These are phyloP conservation scores for Iberis pinnata DNA, from an alignment of 345 rosid species.

Conservation along the genomic window DNA sequence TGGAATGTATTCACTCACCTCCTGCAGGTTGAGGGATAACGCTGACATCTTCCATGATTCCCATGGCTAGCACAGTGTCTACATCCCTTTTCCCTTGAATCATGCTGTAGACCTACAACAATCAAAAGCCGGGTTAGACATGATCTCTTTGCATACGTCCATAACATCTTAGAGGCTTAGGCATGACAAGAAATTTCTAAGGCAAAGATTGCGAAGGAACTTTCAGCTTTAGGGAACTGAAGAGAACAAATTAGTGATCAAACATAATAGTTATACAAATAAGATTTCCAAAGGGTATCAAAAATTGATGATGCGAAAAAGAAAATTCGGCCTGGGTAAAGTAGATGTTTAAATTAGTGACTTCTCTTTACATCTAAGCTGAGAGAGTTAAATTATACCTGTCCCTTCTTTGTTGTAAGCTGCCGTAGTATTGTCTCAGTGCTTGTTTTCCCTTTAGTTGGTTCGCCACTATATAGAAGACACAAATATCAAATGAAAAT, in stretches of 20 bases:
- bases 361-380: background rate
- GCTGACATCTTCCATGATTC: conserved; percentile 94
- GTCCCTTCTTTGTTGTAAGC: conserved; percentile 94
- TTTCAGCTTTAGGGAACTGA: conserved; percentile 3
- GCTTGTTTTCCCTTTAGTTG: conserved; percentile 78
- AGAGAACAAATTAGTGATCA: background rate
- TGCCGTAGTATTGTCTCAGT: conserved; percentile 79
- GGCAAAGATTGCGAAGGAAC: background rate
- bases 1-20: conserved; percentile 43
- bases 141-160: background rate
- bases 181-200: background rate
- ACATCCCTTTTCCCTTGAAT: conserved; percentile 91
- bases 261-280: too few species aligned
- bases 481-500: conserved; percentile 9
- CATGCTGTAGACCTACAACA: conserved; percentile 78
- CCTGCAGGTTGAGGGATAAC: conserved; percentile 95
- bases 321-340: too few species aligned
- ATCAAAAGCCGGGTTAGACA: conserved; percentile 10
- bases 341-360: too few species aligned
- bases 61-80: conserved; percentile 90
- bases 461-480: conserved; percentile 65
- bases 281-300: too few species aligned
- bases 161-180: conserved; percentile 7
- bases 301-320: too few species aligned
- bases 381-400: conserved; percentile 39